Evolutionary conservation across 75 land plant genomes (phyloP).

Genomic region (Larix kaempferi): DNA sequence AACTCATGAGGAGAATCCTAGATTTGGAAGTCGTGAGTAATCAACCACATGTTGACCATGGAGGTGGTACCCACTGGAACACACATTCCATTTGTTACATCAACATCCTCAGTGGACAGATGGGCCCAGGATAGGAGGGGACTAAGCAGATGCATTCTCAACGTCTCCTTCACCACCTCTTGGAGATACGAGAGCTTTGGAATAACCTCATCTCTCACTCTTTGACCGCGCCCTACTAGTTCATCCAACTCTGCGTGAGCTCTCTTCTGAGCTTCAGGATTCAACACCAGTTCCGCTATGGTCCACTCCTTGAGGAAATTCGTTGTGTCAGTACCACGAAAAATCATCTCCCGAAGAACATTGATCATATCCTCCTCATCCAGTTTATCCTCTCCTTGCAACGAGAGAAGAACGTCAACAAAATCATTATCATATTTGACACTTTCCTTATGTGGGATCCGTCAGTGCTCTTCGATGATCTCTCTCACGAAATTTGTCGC

Average conservation of each 20-base stretch:
- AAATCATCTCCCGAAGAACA: slow-evolving; percentile 97
- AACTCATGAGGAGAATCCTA: slow-evolving; percentile 58
- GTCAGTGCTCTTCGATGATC: too few species aligned
- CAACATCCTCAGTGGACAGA: slow-evolving; percentile 56
- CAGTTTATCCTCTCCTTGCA: too few species aligned
- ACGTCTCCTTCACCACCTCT: slow-evolving; percentile 65
- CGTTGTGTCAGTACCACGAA: slow-evolving; percentile 79
- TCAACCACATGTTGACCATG: slow-evolving; percentile 96
- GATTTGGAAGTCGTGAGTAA: slow-evolving; percentile 37
- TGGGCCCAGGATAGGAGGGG: slow-evolving; percentile 89
- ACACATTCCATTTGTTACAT: slow-evolving; percentile 25
- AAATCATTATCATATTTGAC: too few species aligned
- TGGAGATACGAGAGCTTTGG: slow-evolving; percentile 53
- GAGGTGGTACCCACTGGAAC: slow-evolving; percentile 12
- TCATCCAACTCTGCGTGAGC: slow-evolving; percentile 40
- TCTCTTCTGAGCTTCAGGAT: slow-evolving; percentile 59
- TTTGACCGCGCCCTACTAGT: slow-evolving; percentile 6
- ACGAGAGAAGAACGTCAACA: too few species aligned
- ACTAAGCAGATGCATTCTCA: slow-evolving; percentile 70
- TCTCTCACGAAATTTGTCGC: too few species aligned
- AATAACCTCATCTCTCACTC: slow-evolving; percentile 36
- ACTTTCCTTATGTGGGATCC: too few species aligned
- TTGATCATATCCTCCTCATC: too few species aligned
- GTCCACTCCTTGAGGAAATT: slow-evolving; percentile 78
- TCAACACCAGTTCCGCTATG: slow-evolving; percentile 67